Base-by-base conservation (phyloP, 2,329 filamentous ascomycete genomes). In the Lachnellula cervina region DNA sequence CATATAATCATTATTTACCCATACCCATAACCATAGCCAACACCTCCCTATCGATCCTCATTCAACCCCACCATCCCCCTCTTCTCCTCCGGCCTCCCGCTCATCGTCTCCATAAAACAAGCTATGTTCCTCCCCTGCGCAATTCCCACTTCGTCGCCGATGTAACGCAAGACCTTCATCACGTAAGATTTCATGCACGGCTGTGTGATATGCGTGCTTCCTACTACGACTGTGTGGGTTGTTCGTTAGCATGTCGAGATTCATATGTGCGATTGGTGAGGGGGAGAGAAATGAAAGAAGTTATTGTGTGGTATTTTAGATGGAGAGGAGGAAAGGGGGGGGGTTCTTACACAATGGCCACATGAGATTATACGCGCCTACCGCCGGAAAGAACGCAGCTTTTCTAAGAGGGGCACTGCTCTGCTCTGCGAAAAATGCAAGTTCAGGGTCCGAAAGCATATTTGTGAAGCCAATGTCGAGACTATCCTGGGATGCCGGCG, bases 111-210 rank as follows among this genome's bases (percentile, higher is more conserved):
- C 8, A 62, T 51, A 25, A 61, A 62, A 9, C 4, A n/a, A n/a
- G 74, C 72, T 23, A 84, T 62, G 49, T 80, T 77, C 21, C 76
- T 72, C 9, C 80, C 80, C 65, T 83, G 83, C 54, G 75, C 74
- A 44, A 85, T 75, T 13, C 81, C 81, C 4, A 83, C 70, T 47
- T 78, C 76, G 50, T 77, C 72, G 2, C 76, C 78, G 45, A 84
- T 80, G 59, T 75, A 78, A 44, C 71, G 70, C 48, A 84, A 71
- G 7, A 80, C 35, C 2, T 50, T 43, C 4, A 35, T 49, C 1
- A 55, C 49, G 19, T 52, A 59, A 28, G 3, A 17, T 4, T 52
- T 52, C n/a, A 51, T 32, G 5, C 35, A 17, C 1, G 14, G 19
- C 0, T 52, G 44, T 16, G 42, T 42, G 5, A 60, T 35, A 9